phyloP scores from a whole-genome alignment of 2,329 filamentous ascomycete species.

The Cercospora sojina region DNA sequence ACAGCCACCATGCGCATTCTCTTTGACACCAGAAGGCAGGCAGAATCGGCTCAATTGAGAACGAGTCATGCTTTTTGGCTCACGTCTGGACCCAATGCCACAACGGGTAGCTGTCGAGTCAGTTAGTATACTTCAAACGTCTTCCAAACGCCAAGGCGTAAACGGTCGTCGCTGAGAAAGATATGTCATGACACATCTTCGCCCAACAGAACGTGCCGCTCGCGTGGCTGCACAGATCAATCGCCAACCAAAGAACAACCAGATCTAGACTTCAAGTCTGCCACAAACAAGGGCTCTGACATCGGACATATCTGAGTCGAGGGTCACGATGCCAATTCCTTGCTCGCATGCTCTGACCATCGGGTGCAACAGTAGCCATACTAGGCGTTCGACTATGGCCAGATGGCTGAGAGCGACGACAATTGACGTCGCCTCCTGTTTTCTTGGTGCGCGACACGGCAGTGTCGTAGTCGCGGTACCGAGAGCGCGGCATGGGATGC shows the following conservation, averaged over 20 bases:
- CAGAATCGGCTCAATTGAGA: background rate
- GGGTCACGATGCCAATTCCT: background rate
- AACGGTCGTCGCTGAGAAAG: background rate
- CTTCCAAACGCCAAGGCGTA: background rate
- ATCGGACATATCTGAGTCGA: background rate
- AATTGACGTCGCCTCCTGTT: background rate
- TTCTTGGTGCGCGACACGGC: background rate
- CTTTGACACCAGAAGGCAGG: background rate
- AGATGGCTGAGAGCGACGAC: conserved; percentile 1
- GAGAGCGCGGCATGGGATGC: background rate
- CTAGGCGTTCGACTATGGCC: background rate
- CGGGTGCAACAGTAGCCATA: background rate
- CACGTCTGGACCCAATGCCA: background rate
- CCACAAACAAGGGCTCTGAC: background rate
- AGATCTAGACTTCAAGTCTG: conserved; percentile 7
- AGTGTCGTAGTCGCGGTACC: background rate
- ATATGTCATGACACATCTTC: background rate
- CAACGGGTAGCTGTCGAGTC: background rate
- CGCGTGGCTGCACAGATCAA: conserved; percentile 15
- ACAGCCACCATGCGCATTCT: background rate
- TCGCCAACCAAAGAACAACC: background rate
- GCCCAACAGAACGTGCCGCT: background rate
- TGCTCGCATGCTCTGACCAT: background rate
- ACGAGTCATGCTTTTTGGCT: background rate
- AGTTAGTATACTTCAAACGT: background rate